Evolutionary conservation across 192 early-diverging fungal species (phyloP).

Genomic region (Coemansia sp.): DNA sequence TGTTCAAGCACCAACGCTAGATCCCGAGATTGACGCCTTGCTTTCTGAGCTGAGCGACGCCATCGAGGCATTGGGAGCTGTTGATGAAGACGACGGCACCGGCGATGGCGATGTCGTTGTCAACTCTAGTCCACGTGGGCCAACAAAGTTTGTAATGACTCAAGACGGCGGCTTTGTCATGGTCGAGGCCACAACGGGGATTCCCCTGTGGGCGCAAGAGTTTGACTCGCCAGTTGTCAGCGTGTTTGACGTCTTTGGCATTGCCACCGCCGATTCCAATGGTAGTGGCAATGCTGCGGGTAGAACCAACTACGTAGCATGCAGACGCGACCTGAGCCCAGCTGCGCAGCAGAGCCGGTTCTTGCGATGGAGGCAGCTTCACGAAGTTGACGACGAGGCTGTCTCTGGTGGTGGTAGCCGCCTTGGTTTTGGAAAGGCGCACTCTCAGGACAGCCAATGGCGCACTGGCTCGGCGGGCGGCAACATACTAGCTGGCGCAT

Average conservation of each 20-base stretch:
- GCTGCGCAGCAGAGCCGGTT: constrained; percentile 28
- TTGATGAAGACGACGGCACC: constrained; percentile 17
- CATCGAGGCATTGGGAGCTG: constrained; percentile 54
- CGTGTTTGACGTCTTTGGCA: constrained; percentile 59
- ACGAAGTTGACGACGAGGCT: constrained; percentile 25
- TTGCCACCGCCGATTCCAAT: constrained; percentile 24
- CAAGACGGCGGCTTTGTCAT: constrained; percentile 42
- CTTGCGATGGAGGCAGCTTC: constrained; percentile 24
- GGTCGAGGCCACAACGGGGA: constrained; percentile 40
- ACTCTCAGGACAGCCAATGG: constrained; percentile 26
- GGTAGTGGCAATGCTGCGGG: background rate
- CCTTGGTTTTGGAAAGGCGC: constrained; percentile 4
- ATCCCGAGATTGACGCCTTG: constrained; percentile 32
- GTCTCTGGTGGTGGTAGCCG: background rate
- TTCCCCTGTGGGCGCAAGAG: constrained; percentile 56
- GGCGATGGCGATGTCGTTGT: constrained; percentile 8
- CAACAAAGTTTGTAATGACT: constrained; percentile 48
- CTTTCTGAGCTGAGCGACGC: constrained; percentile 57
- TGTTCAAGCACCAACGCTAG: constrained; percentile 29
- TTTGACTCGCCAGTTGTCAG: constrained; percentile 57
- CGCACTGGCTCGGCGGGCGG: constrained; percentile 46
- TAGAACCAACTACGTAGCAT: constrained; percentile 31
- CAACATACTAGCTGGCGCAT: constrained; percentile 35
- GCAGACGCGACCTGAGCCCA: constrained; percentile 32
- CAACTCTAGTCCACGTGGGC: constrained; percentile 8